Conservation (phyloP, 176 grass and related monocot genomes). For the Cymbopogon citratus region DNA sequence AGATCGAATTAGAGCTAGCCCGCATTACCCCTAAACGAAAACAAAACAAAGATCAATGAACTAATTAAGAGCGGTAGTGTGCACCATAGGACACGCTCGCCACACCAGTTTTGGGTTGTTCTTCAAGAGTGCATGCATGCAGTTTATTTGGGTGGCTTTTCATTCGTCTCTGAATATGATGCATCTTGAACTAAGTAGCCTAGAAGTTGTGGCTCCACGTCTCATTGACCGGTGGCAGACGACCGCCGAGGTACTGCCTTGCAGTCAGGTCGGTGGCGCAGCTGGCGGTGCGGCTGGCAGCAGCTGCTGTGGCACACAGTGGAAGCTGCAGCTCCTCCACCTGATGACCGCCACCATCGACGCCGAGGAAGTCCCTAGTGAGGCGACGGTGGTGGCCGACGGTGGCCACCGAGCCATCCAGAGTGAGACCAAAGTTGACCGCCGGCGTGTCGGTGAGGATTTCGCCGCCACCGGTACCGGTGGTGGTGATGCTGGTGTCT, state of each 20-base stretch:
- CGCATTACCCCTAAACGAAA: background rate
- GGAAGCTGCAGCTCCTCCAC: slow-evolving; percentile 51
- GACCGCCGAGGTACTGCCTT: slow-evolving; percentile 31
- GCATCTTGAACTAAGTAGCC: background rate
- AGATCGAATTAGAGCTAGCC: background rate
- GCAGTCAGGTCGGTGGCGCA: slow-evolving; percentile 43
- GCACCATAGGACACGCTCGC: background rate
- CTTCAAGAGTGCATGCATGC: background rate
- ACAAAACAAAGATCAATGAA: background rate
- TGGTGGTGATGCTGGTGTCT: background rate
- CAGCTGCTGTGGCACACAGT: background rate
- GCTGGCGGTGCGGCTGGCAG: slow-evolving; percentile 19
- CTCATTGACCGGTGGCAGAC: slow-evolving; percentile 42
- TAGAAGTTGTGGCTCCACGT: slow-evolving; percentile 49
- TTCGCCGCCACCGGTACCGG: background rate
- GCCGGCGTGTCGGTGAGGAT: background rate
- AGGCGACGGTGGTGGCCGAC: slow-evolving; percentile 23
- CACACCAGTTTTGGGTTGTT: background rate
- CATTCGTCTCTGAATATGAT: background rate
- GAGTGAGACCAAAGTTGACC: slow-evolving; percentile 28
- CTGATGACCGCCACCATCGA: slow-evolving; percentile 24
- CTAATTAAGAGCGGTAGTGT: background rate
- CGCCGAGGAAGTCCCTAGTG: slow-evolving; percentile 87
- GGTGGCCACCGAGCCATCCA: slow-evolving; percentile 28
- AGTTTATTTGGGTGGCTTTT: background rate